phyloP scores from a whole-genome alignment of 352 stramenopile genomes.

The Globisporangium nagaii region DNA sequence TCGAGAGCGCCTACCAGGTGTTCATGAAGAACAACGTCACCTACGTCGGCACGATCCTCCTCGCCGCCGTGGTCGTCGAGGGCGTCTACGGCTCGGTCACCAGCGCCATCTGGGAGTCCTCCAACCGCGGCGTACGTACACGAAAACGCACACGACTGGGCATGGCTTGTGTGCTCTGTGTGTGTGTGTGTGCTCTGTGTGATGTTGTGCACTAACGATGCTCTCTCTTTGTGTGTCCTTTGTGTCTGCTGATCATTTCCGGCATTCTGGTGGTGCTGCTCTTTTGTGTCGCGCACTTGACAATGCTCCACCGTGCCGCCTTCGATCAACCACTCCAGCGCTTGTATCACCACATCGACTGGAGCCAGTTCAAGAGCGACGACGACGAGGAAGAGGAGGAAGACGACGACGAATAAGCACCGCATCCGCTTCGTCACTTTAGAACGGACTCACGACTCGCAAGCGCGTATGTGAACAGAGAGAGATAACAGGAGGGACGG shows the following conservation, averaged over 20 bases:
- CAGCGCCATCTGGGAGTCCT: slow-evolving; percentile 74
- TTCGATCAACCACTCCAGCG: slow-evolving; percentile 43
- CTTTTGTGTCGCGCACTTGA: not conserved
- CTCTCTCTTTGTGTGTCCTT: not conserved
- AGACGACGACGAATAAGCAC: slow-evolving; percentile 28
- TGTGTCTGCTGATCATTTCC: not conserved
- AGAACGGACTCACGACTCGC: slow-evolving; percentile 4
- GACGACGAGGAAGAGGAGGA: slow-evolving; percentile 81
- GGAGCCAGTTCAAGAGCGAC: slow-evolving; percentile 75
- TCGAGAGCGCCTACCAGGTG: slow-evolving; percentile 61
- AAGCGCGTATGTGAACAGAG: not conserved
- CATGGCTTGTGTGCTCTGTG: not conserved
- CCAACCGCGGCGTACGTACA: slow-evolving; percentile 69
- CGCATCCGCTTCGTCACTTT: not conserved
- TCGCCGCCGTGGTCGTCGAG: slow-evolving; percentile 64
- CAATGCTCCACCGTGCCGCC: too few relatives aligned
- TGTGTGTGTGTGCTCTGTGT: not conserved
- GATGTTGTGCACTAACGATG: not conserved
- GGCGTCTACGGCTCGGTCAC: slow-evolving; percentile 68
- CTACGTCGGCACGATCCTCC: slow-evolving; percentile 76
- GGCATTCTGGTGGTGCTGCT: slow-evolving; percentile 34
- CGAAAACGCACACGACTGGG: not conserved
- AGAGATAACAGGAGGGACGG: not conserved
- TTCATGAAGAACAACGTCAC: slow-evolving; percentile 83
- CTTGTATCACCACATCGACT: slow-evolving; percentile 88